phyloP scores from a whole-genome alignment of 768 basidiomycete genomes.

The Phylloporus rhodoxanthus region DNA sequence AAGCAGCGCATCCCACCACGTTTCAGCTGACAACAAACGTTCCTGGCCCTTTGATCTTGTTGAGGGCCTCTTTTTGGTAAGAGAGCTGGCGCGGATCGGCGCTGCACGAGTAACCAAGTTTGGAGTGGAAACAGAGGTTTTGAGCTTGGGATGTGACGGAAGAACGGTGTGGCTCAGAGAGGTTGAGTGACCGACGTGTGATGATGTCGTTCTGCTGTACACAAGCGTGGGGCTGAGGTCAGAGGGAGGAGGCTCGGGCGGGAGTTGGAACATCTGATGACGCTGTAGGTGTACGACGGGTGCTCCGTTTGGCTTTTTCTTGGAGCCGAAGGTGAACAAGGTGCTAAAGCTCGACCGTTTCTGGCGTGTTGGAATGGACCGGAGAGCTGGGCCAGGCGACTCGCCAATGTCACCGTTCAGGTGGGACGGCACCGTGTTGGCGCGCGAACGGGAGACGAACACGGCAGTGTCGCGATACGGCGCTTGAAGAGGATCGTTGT shows the following conservation, averaged over 20 bases:
- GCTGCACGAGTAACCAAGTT: slow-evolving; percentile 40
- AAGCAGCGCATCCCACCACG: slow-evolving; percentile 76
- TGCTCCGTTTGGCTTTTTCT: slow-evolving; percentile 10
- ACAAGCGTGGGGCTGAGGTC: neutral
- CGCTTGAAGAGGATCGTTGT: slow-evolving; percentile 27
- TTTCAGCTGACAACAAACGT: slow-evolving; percentile 67
- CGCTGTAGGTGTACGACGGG: slow-evolving; percentile 10
- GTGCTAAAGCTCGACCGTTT: slow-evolving; percentile 41
- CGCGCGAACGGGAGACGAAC: slow-evolving; percentile 24
- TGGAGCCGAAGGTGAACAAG: slow-evolving; percentile 29
- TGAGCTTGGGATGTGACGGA: slow-evolving; percentile 28
- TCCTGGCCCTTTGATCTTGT: slow-evolving; percentile 42
- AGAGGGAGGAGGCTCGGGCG: neutral
- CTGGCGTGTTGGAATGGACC: slow-evolving; percentile 14
- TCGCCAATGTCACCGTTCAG: slow-evolving; percentile 59
- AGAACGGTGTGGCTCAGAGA: slow-evolving; percentile 1
- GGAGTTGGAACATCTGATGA: slow-evolving; percentile 18
- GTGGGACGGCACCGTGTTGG: slow-evolving; percentile 23
- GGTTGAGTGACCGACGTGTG: slow-evolving; percentile 2
- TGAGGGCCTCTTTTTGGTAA: slow-evolving; percentile 18
- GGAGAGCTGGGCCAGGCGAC: slow-evolving; percentile 40
- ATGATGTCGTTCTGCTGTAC: neutral
- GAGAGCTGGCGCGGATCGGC: slow-evolving; percentile 6
- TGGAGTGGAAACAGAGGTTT: slow-evolving; percentile 60
- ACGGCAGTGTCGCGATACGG: slow-evolving; percentile 3